These are phyloP conservation scores for Aquilaria malaccensis DNA, from an alignment of 345 rosid genomes.

Conservation along the genomic window DNA sequence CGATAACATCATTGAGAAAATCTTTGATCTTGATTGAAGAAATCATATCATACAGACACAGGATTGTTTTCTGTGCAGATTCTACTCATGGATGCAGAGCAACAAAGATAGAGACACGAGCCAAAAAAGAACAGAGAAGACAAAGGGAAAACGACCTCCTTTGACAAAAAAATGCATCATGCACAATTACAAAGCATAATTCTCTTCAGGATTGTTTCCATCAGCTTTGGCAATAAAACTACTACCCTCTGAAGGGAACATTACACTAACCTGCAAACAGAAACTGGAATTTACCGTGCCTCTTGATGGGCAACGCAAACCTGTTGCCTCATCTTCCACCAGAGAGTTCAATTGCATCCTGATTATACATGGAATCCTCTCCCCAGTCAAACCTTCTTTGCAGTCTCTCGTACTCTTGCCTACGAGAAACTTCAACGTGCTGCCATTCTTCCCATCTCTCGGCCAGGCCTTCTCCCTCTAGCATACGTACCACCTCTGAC, in stretches of 20 bases:
- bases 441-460: constrained; percentile 99
- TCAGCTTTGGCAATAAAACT: neutral
- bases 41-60: too few relatives aligned
- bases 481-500: constrained; percentile 94
- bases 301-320: neutral
- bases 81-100: too few relatives aligned
- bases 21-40: too few relatives aligned
- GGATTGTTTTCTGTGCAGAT: too few relatives aligned
- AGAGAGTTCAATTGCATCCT: constrained; percentile 79
- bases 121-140: neutral
- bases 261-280: constrained; percentile 3
- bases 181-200: neutral
- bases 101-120: too few relatives aligned
- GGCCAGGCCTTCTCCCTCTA: constrained; percentile 95
- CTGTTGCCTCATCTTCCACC: constrained; percentile 62
- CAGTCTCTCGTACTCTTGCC: constrained; percentile 75
- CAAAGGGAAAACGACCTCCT: neutral
- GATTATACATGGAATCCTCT: constrained; percentile 75
- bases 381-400: constrained; percentile 86
- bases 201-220: neutral
- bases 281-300: neutral
- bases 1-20: too few relatives aligned
- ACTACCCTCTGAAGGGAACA: neutral
- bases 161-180: neutral
- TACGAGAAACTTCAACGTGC: constrained; percentile 66